These are phyloP conservation scores for Blastocystis sp. DNA, from an alignment of 352 stramenopile species.

Conservation along the genomic window DNA sequence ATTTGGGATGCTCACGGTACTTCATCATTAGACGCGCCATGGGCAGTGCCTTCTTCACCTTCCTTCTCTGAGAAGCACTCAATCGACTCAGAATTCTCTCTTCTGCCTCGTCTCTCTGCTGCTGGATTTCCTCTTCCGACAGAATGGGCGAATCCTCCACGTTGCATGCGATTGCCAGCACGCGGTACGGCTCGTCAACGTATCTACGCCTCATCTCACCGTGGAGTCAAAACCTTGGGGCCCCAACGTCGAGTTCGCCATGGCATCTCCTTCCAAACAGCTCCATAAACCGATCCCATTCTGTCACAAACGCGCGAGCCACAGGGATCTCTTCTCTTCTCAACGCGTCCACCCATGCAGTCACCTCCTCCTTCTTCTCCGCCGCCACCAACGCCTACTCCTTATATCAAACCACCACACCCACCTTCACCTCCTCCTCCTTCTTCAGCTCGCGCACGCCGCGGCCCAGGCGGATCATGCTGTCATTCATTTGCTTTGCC, in stretches of 20 bases:
- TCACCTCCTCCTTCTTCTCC: neutral
- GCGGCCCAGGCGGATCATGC: neutral
- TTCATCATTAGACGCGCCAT: slow-evolving; percentile 27
- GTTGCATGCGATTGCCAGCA: neutral
- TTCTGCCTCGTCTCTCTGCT: neutral
- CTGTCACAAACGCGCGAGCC: neutral
- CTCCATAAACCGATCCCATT: slow-evolving; percentile 30
- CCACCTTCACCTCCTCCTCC: neutral
- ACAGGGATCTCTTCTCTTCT: neutral
- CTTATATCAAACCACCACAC: neutral
- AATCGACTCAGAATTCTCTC: neutral
- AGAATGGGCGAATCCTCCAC: neutral
- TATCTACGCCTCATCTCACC: neutral
- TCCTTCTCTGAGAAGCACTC: neutral
- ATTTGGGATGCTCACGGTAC: slow-evolving; percentile 59
- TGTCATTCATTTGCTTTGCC: slow-evolving; percentile 11
- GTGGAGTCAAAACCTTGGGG: slow-evolving; percentile 10
- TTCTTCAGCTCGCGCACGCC: neutral
- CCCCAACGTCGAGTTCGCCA: slow-evolving; percentile 20
- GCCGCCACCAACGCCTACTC: slow-evolving; percentile 1
- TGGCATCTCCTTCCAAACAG: slow-evolving; percentile 24
- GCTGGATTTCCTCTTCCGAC: neutral
- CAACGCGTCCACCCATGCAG: neutral
- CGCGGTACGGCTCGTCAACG: neutral
- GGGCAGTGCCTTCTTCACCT: neutral